A percentile compares a stretch with the other conserved stretches of the same genome.
phyloP scores from a whole-genome alignment of 208 protist genomes.

The Phytomonas francai region DNA sequence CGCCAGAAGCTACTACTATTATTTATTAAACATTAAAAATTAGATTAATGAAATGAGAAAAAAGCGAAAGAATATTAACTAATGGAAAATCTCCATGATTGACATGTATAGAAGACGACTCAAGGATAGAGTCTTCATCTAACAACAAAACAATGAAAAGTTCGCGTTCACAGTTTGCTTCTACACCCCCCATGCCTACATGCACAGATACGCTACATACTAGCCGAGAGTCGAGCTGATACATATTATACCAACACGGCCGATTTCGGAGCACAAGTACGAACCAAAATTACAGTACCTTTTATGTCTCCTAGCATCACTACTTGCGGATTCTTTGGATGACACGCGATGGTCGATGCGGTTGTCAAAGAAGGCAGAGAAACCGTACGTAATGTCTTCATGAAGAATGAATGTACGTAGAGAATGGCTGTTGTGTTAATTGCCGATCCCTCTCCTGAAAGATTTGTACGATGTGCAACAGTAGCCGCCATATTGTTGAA shows the following conservation, averaged over 20 bases:
- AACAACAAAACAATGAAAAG: not conserved
- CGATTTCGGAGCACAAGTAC: constrained; percentile 7
- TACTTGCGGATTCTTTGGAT: constrained; percentile 58
- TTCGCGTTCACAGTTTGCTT: not conserved
- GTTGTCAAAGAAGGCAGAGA: constrained; percentile 23
- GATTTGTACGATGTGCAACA: not conserved
- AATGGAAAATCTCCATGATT: not conserved
- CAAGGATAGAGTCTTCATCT: not conserved
- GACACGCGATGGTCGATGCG: constrained; percentile 37
- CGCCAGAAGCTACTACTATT: not conserved
- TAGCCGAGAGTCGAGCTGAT: not conserved
- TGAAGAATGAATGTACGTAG: constrained; percentile 75
- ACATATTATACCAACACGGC: constrained; percentile 4
- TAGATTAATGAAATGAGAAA: not conserved
- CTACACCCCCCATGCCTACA: not conserved
- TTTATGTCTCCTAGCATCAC: constrained; percentile 35
- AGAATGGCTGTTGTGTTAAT: constrained; percentile 22
- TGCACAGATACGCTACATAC: not conserved
- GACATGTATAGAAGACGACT: not conserved
- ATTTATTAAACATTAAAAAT: not conserved
- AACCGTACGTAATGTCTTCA: constrained; percentile 42
- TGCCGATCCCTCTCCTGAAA: not conserved
- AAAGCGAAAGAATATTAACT: not conserved
- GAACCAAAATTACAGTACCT: constrained; percentile 16
- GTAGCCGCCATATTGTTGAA: constrained; percentile 1